These are phyloP conservation scores for Pythium dissotocum DNA, from an alignment of 352 stramenopile genomes.

Conservation along the genomic window DNA sequence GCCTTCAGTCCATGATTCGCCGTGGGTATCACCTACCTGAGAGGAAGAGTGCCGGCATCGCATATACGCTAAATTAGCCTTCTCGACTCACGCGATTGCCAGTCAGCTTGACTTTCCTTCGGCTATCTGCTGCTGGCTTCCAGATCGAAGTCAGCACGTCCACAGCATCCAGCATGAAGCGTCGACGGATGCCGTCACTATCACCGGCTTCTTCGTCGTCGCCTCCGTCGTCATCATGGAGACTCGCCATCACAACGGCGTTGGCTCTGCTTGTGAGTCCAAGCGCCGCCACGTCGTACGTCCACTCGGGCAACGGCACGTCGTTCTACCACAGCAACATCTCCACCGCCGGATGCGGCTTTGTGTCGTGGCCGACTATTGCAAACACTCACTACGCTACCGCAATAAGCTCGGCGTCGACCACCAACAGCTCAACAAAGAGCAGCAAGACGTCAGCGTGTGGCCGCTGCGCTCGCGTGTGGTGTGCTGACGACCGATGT, in stretches of 20 bases:
- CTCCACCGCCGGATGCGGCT: conserved; percentile 28
- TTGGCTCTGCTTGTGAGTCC: not conserved
- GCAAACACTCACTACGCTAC: conserved; percentile 23
- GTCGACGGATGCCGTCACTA: conserved; percentile 9
- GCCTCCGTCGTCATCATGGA: not conserved
- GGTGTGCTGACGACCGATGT: conserved; percentile 18
- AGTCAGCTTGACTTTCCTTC: not conserved
- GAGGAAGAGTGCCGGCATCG: not conserved
- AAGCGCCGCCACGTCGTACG: not conserved
- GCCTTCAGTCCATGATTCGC: conserved; percentile 20
- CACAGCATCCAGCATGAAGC: conserved; percentile 18
- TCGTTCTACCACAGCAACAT: conserved; percentile 17
- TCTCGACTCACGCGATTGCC: not conserved
- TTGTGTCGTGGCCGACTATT: conserved; percentile 32
- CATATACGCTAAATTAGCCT: conserved; percentile 18
- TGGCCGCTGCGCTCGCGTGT: conserved; percentile 34
- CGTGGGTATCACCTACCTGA: not conserved
- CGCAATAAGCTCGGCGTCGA: not conserved
- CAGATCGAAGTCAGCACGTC: conserved; percentile 2
- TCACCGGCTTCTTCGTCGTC: not conserved
- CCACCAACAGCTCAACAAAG: not conserved
- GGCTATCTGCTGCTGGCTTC: not conserved
- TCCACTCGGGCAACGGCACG: conserved; percentile 17
- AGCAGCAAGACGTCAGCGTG: conserved; percentile 21
- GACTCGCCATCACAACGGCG: not conserved